phyloP scores from a whole-genome alignment of 768 basidiomycete genomes.

The Mycena polygramma region DNA sequence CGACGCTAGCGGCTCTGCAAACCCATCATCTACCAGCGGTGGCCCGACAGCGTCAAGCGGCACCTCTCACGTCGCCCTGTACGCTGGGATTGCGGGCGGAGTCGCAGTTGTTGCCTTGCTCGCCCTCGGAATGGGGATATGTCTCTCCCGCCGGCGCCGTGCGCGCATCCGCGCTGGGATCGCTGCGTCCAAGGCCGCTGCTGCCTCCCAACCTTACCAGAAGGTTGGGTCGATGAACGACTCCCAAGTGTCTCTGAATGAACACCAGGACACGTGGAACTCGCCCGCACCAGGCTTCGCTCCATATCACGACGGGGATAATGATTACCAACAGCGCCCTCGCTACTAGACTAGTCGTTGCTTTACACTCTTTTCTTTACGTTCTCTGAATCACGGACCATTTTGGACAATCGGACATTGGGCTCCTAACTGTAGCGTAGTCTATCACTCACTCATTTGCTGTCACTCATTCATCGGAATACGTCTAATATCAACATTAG shows the following conservation, averaged over 20 bases:
- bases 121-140: constrained; percentile 27
- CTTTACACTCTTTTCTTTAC: neutral
- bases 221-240: neutral
- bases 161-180: constrained; percentile 25
- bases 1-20: constrained; percentile 55
- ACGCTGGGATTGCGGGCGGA: constrained; percentile 33
- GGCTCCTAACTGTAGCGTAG: too few relatives aligned
- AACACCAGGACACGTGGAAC: constrained; percentile 16
- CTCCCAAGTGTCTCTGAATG: constrained; percentile 26
- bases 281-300: constrained; percentile 15
- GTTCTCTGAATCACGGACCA: too few relatives aligned
- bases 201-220: constrained; percentile 17
- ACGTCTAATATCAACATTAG: constrained; percentile 12
- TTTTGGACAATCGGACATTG: too few relatives aligned
- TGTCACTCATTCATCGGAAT: neutral
- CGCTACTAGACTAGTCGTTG: constrained; percentile 10
- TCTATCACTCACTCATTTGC: too few relatives aligned
- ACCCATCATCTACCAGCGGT: neutral
- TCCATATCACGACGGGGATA: constrained; percentile 16
- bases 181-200: constrained; percentile 21
- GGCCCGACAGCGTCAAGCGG: neutral
- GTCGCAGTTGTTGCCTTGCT: constrained; percentile 28
- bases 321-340: constrained; percentile 27
- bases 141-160: constrained; percentile 30
- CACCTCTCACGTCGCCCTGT: constrained; percentile 24